Conservation (phyloP, 805 yeast genomes). For the Suhomyces sp. region DNA sequence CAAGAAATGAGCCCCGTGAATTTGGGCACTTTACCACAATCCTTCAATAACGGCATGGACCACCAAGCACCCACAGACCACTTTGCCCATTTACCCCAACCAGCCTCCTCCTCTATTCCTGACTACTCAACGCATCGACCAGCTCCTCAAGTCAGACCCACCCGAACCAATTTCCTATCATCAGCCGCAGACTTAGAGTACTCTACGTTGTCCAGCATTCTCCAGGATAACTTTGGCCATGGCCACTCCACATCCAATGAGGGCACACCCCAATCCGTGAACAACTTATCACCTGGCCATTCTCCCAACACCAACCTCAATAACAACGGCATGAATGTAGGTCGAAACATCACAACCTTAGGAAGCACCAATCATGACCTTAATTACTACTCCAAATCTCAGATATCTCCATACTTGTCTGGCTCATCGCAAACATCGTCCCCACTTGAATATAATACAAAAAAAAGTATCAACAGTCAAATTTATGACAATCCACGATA, state of each 20-base stretch:
- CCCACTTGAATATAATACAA: slow-evolving; percentile 5
- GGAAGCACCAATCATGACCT: not conserved
- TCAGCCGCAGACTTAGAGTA: slow-evolving; percentile 74
- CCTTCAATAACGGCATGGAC: not conserved
- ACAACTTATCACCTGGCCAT: slow-evolving; percentile 32
- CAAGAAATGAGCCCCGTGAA: not conserved
- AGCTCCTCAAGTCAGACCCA: not conserved
- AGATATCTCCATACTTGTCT: slow-evolving; percentile 12
- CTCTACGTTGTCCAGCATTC: slow-evolving; percentile 62
- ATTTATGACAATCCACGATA: slow-evolving; percentile 18
- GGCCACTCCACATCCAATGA: slow-evolving; percentile 30
- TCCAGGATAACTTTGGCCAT: slow-evolving; percentile 44
- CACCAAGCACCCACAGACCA: not conserved
- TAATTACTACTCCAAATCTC: not conserved
- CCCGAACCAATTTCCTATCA: slow-evolving; percentile 53
- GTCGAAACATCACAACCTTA: not conserved
- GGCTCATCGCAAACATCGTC: slow-evolving; percentile 16
- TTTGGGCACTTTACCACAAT: not conserved
- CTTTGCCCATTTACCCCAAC: not conserved
- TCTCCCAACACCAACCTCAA: slow-evolving; percentile 23
- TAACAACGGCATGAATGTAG: slow-evolving; percentile 5
- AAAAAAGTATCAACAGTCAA: slow-evolving; percentile 1
- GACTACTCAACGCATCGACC: not conserved
- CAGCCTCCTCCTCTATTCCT: not conserved
- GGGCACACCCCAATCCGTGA: slow-evolving; percentile 37